Evolutionary conservation across 2,329 filamentous ascomycete species (phyloP), one percentile per base, ranked within the genome.

Genomic region (Apiospora arundinis): DNA sequence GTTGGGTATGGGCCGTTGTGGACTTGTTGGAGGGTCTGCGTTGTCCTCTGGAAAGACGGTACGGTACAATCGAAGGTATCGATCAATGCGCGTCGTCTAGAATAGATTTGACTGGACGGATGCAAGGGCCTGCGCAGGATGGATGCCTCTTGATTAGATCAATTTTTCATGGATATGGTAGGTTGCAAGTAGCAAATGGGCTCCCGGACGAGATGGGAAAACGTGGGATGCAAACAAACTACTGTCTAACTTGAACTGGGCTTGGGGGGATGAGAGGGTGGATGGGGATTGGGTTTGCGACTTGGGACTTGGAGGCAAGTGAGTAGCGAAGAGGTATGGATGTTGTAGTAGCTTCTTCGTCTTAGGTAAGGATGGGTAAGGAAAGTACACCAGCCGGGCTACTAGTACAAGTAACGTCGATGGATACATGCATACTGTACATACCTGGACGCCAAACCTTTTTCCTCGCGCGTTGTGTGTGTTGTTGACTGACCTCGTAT

Each of bases 11-110:
- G 69, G 28, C 68, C 45, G 49, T 42, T 46, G 68, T 52, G 44
- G 52, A 52, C 67, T 56, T 69, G 67, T 70, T 70, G 71, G 70
- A 72, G 69, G 72, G 72, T 72, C 69, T 74, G 73, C 46, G 70
- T 72, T 71, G 72, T 74, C 68, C 69, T 63, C 44, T 18, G 68
- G 37, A 49, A 48, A 70, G n/a, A 63, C 56, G 49, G 56, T 63
- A 40, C 56, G 56, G 56, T 63, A 63, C 56, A 63, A 40, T n/a
- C 18, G 28, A 40, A 40, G 56, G 56, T 63, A 63, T 63, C 32
- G 32, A n/a, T 40, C 56, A 40, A 63, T 40, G 56, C 56, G 32
- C 56, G 56, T 40, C 56, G 66, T 48, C 44, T n/a, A 45, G 44
- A 14, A 21, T 68, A 48, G 25, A 48, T 68, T 32, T 48, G 46